A percentile compares a stretch with the other conserved stretches of the same genome.
Evolutionary conservation across 2,329 filamentous ascomycete genomes (phyloP).

Genomic region (Paraconiothyrium brasiliense): DNA sequence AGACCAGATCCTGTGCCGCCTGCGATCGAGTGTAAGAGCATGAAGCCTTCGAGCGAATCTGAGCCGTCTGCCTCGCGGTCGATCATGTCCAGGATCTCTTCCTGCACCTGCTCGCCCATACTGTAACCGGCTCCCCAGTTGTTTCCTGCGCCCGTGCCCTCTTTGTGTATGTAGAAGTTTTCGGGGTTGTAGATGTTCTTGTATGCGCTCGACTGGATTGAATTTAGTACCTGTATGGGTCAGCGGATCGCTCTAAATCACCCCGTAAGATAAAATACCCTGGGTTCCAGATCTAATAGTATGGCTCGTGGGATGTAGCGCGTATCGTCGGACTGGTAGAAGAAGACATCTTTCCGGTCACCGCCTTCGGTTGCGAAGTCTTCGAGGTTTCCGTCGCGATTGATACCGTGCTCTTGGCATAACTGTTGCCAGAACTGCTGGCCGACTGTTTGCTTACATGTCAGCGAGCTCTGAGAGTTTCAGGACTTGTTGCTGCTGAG

Average conservation of each 20-base stretch:
- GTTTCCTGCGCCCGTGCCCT: conserved; percentile 92
- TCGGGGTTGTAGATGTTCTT: conserved; percentile 99
- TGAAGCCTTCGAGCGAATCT: conserved; percentile 97
- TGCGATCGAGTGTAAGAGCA: conserved; percentile 98
- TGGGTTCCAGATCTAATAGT: conserved; percentile 91
- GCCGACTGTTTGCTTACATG: conserved; percentile 71
- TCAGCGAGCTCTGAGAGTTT: conserved; percentile 7
- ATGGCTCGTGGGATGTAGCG: conserved; percentile 97
- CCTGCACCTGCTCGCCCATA: conserved; percentile 88
- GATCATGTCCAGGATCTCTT: conserved; percentile 99
- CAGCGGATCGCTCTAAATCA: not conserved
- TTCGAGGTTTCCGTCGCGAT: conserved; percentile 94
- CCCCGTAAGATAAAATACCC: conserved; percentile 60
- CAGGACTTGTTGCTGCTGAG: conserved; percentile 41
- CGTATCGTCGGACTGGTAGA: conserved; percentile 98
- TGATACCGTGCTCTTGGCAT: conserved; percentile 97
- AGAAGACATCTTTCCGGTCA: conserved; percentile 98
- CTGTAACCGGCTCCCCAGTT: conserved; percentile 99
- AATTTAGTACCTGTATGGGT: conserved; percentile 76
- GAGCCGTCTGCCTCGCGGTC: conserved; percentile 98
- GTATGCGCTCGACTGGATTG: conserved; percentile 92
- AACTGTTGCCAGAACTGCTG: conserved; percentile 99
- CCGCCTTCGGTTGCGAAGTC: conserved; percentile 98
- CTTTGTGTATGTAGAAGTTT: conserved; percentile 97
- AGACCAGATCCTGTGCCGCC: conserved; percentile 96